Evolutionary conservation across 2,329 filamentous ascomycete genomes (phyloP), one percentile per base, ranked within the genome.

Genomic region (Phoma herbarum): DNA sequence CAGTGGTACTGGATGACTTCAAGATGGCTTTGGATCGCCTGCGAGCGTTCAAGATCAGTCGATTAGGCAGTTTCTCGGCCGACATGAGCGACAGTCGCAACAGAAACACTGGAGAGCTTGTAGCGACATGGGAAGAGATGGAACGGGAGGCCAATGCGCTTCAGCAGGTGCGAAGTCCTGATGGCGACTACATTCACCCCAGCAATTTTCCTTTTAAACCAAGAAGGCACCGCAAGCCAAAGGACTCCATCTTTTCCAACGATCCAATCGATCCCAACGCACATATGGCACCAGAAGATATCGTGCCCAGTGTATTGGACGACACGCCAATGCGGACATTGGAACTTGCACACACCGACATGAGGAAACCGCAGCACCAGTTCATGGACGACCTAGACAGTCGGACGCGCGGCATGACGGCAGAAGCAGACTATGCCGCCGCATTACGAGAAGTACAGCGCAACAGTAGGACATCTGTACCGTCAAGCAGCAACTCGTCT

Each of bases 1-100:
- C 84, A 0, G 85, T 90, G 50, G 83, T 90, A 50, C 82, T 90
- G 11, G 87, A 90, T 67, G 87, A 90, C 66, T 90, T 90, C 81
- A 89, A 89, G 68, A 88, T 86, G 3, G 81, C 81, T 0, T 70
- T 83, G 23, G 81, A 83, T 58, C 75, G 79, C 5, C 65, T 83
- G 42, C 75, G 79, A 58, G 73, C 78, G n/a, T 78, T 81, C 67
- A 79, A 78, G 47, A 74, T 83, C 41, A 75, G 76, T 22, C 74
- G 76, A 12, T 46, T 78, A 20, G 75, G 74, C 20, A 77, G 74
- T 56, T 77, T 75, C 33, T 76, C 74, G 1, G 68, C 68, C 10
- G 75, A 77, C 57, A 66, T 64, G 53, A 75, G 69, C 52, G 75
- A 76, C 47, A 72, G 70, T 41, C 71, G 74, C 20, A 68, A 66